Evolutionary conservation across 805 yeast genomes (phyloP), one percentile per base, ranked within the genome.

Genomic region (Naumovozyma castellii): DNA sequence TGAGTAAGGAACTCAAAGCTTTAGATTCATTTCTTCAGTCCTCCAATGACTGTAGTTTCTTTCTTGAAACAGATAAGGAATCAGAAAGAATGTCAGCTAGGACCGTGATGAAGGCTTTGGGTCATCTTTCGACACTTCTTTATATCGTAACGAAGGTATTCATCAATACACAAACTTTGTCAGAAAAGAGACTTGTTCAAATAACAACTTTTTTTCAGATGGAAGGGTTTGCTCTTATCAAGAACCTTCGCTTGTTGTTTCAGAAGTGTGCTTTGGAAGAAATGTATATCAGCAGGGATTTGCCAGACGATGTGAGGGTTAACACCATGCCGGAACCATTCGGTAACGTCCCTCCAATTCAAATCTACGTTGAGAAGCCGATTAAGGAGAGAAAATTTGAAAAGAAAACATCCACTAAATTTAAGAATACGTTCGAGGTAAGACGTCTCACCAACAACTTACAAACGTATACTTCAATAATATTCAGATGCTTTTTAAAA

Each of bases 261-360:
- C 63, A 72, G 42, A 66, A 80, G 42, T 59, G 72, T 14, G 64
- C 75, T 0, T 45, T 72, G 10, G 92, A 82, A 56, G 88, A 81
- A 45, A 69, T 71, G 39, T 49, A 65, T 3, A 49, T 80, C 5
- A 70, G 80, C 28, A 49, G 70, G 0, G 45, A 54, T 2, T 64
- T 76, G 41, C 84, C 85, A 0, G 56, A 56, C 1, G 69, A 69
- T 19, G 73, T 78, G 0, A 49, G 54, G 18, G 54, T 57, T 17
- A 54, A 53, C 31, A 72, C 81, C 0, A 49, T 51, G 37, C 61
- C 65, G 19, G 52, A 44, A 10, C 13, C 41, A 2, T 55, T 58
- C n/a, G 65, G 70, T 66, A 17, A 48, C 48, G 39, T 62, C 51
- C 70, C 71, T 1, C 69, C 71, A 5, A 39, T 66, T 13, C 54